These are phyloP conservation scores for Coelastrella sp. DNA, from an alignment of 139 green algal species.

Conservation along the genomic window DNA sequence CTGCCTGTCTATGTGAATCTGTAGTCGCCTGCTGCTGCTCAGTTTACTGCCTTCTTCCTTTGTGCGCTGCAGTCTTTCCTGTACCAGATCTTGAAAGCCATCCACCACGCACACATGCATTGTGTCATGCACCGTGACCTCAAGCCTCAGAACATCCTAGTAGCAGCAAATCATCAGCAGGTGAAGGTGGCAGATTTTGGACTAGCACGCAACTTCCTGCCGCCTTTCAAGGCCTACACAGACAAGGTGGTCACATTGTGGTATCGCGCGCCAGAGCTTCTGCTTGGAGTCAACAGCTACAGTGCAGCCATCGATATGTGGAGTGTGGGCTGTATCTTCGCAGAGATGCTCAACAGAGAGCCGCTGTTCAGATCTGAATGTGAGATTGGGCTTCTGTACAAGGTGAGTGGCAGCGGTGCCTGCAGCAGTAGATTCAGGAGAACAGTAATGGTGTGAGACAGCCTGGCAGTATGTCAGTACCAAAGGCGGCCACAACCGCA, in stretches of 20 bases:
- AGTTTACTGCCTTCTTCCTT: not conserved
- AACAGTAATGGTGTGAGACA: not conserved
- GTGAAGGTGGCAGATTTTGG: constrained; percentile 99
- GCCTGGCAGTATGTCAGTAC: too few species aligned
- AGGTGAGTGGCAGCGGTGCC: not conserved
- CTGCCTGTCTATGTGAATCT: not conserved
- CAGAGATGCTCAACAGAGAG: constrained; percentile 84
- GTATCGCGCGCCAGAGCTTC: constrained; percentile 98
- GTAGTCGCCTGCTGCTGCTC: not conserved
- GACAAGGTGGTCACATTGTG: constrained; percentile 97
- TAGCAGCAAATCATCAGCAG: constrained; percentile 69
- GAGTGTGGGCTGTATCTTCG: constrained; percentile 98
- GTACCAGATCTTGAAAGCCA: constrained; percentile 83
- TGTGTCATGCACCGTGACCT: constrained; percentile 92
- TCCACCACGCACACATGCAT: constrained; percentile 82
- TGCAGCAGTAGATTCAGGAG: not conserved
- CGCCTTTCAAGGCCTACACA: constrained; percentile 90
- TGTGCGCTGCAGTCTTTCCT: constrained; percentile 70
- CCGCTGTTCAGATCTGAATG: constrained; percentile 84
- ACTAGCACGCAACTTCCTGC: constrained; percentile 91
- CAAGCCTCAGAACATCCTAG: constrained; percentile 99
- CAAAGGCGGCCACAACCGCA: too few species aligned
- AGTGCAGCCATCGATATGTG: constrained; percentile 95
- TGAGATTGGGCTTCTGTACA: constrained; percentile 68
- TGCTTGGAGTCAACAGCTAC: constrained; percentile 95